These are phyloP conservation scores for Penicillium sp. DNA, from an alignment of 2,329 filamentous ascomycete species.

Conservation along the genomic window DNA sequence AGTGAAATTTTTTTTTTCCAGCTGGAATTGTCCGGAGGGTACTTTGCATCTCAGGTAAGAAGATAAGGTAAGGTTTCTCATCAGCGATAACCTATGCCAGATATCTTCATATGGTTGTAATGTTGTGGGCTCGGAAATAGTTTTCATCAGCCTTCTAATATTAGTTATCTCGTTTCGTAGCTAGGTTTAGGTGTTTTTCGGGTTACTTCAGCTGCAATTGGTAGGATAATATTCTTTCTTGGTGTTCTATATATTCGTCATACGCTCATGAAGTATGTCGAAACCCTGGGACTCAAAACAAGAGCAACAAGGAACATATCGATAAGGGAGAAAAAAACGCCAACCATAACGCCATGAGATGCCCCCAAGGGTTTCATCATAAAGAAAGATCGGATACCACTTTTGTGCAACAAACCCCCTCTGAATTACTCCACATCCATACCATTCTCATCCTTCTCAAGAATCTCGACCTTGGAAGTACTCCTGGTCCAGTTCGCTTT, in stretches of 20 bases:
- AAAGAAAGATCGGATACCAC: constrained; percentile 24
- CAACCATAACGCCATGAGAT: constrained; percentile 44
- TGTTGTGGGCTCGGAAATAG: constrained; percentile 22
- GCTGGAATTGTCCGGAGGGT: constrained; percentile 25
- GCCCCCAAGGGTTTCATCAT: constrained; percentile 36
- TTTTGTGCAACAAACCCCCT: constrained; percentile 10
- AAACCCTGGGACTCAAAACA: constrained; percentile 22
- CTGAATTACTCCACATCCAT: constrained; percentile 49
- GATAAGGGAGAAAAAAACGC: constrained; percentile 33
- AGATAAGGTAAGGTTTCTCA: constrained; percentile 49
- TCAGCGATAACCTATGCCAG: constrained; percentile 32
- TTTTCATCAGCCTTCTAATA: constrained; percentile 9
- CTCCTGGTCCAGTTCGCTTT: constrained; percentile 64
- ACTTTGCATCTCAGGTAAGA: constrained; percentile 44
- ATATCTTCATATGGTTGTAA: constrained; percentile 28
- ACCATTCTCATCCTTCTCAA: constrained; percentile 41
- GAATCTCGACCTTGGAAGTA: constrained; percentile 45
- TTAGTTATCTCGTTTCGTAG: constrained; percentile 4
- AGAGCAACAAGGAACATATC: constrained; percentile 26
- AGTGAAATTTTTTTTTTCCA: constrained; percentile 27
- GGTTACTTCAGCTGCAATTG: constrained; percentile 3
- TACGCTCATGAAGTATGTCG: constrained; percentile 37
- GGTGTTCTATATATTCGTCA: constrained; percentile 36
- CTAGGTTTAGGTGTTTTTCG: background rate
- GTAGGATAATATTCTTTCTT: constrained; percentile 32